Base-by-base conservation (phyloP, 495 filamentous ascomycete species). In the Penicillium alfredii region DNA sequence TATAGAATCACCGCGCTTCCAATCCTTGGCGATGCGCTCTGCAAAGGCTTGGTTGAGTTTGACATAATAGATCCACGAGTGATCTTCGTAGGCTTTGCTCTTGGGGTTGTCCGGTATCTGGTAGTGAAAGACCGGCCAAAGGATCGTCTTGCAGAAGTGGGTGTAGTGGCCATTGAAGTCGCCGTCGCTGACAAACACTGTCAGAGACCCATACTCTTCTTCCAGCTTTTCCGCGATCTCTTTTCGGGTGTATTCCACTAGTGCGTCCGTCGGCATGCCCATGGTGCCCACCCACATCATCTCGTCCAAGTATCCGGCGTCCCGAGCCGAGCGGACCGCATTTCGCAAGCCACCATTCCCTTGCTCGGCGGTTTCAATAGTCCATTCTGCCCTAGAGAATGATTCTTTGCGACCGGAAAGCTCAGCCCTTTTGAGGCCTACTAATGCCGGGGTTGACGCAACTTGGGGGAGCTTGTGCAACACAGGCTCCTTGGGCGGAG, bases 51-150 rank as follows among this genome's bases (percentile, higher is more conserved):
- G 81, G 63, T 94, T 94, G 49, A 94, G 67, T 25, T 82, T 85
- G 38, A 86, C 82, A 53, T 95, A 96, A 61, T 86, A 94, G 49
- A 86, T 75, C 87, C 87, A 96, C 2, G 88, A 94, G 49, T 96
- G 88, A 53, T 96, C 89, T 55, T 88, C 81, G 53, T 94, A 96
- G 0, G 89, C 89, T 66, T 95, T 95, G 77, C 86, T 94, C 70
- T 94, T 94, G 8, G 89, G 89, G 55, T 92, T 88, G 57, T 95
- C 89, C 2, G 89, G 89, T 42, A 94, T 92, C 58, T 93, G 87
- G 58, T 96, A 95, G 60, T 96, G 88, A 59, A 95, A 93, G 22
- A 94, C 87, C 5, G 84, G 85, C 84, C 84, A 88, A 13, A 90
- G 73, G 30, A 88, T 85, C 55, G 86, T 79, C 55, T 95, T 95